phyloP scores from a whole-genome alignment of 768 basidiomycete genomes.

The Gloeopeniophorella convolvens region DNA sequence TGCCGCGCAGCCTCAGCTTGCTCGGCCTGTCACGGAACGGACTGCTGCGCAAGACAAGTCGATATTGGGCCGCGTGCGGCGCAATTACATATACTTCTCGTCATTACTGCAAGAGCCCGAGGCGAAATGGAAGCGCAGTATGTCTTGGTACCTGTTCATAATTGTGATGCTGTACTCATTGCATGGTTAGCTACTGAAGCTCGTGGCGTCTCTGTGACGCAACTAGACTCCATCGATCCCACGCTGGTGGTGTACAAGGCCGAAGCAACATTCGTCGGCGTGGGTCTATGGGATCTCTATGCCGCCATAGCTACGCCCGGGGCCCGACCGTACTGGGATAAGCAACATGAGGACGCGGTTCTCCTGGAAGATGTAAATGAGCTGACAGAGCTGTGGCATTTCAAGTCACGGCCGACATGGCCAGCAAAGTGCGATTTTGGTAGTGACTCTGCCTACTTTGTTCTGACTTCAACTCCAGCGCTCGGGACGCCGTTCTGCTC shows the following conservation, averaged over 20 bases:
- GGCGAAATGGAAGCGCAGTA: constrained; percentile 92
- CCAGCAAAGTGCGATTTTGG: constrained; percentile 68
- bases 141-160: constrained; percentile 27
- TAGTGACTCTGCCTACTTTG: constrained; percentile 16
- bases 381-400: constrained; percentile 89
- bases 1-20: constrained; percentile 29
- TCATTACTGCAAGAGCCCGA: constrained; percentile 95
- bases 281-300: constrained; percentile 92
- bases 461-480: constrained; percentile 38
- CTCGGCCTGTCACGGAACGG: constrained; percentile 38
- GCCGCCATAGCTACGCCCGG: constrained; percentile 84
- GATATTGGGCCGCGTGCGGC: constrained; percentile 76
- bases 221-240: constrained; percentile 94
- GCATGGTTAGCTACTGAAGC: constrained; percentile 61
- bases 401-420: constrained; percentile 88
- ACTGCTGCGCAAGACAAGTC: constrained; percentile 66
- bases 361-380: constrained; percentile 88
- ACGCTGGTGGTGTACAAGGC: constrained; percentile 94
- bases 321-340: constrained; percentile 81
- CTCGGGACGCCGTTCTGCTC: constrained; percentile 84
- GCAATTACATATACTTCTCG: constrained; percentile 98
- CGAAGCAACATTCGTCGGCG: constrained; percentile 94
- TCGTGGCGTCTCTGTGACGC: constrained; percentile 88
- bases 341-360: constrained; percentile 77
- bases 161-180: constrained; percentile 2